Percentiles rank a stretch among this genome's conserved stretches.
Conservation (phyloP, 768 basidiomycete species). For the Austroboletus eburneus region DNA sequence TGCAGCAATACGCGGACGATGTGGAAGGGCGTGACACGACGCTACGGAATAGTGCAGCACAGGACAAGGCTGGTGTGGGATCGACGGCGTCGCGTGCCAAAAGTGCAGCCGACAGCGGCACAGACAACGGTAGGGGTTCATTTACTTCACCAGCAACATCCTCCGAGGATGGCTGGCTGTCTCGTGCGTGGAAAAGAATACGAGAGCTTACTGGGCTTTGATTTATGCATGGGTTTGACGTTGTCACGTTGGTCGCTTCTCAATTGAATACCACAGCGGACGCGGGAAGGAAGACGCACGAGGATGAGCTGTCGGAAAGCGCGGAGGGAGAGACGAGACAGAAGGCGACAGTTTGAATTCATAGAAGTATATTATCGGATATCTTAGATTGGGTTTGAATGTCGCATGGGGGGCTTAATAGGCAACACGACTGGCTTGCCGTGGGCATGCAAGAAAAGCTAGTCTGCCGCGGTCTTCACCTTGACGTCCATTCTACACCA, state of each 20-base stretch:
- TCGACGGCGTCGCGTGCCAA: slow-evolving; percentile 17
- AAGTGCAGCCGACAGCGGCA: slow-evolving; percentile 19
- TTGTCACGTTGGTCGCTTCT: slow-evolving; percentile 32
- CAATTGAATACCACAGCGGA: slow-evolving; percentile 28
- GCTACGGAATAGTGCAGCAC: slow-evolving; percentile 8
- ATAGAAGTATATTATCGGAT: slow-evolving; percentile 30
- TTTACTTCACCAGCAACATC: slow-evolving; percentile 56
- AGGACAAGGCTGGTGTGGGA: slow-evolving; percentile 17
- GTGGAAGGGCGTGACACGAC: slow-evolving; percentile 62
- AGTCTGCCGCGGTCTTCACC: slow-evolving; percentile 14
- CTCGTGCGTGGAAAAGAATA: slow-evolving; percentile 63
- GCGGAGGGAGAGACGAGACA: slow-evolving; percentile 42
- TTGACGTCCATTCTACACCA: background rate
- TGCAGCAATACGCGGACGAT: slow-evolving; percentile 90
- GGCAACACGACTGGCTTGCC: slow-evolving; percentile 7
- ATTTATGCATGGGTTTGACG: slow-evolving; percentile 52
- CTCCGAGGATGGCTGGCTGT: slow-evolving; percentile 59
- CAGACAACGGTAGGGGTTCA: slow-evolving; percentile 69
- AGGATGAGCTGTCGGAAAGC: slow-evolving; percentile 36
- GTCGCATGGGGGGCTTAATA: slow-evolving; percentile 12
- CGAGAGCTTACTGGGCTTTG: slow-evolving; percentile 67
- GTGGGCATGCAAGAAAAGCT: slow-evolving; percentile 11
- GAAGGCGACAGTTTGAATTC: slow-evolving; percentile 45
- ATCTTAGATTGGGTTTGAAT: slow-evolving; percentile 14
- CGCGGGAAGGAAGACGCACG: slow-evolving; percentile 18